Percentiles rank a stretch among this genome's conserved stretches.
phyloP scores from a whole-genome alignment of 257 asterid species.

The Eustoma russellianum region DNA sequence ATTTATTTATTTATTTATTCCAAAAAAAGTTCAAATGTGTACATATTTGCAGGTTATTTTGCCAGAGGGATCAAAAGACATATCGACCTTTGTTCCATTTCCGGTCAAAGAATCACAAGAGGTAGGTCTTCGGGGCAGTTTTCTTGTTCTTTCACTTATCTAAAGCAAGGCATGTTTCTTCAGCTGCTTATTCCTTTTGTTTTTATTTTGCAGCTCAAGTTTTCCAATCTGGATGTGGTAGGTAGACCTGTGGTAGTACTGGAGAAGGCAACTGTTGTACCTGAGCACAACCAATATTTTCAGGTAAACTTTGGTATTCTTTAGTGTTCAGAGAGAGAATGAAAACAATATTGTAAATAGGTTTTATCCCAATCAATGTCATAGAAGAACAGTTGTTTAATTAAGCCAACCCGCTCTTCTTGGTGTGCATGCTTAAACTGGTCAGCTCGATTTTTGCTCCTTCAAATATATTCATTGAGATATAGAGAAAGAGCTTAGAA shows the following conservation, averaged over 20 bases:
- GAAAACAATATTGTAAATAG: too few relatives aligned
- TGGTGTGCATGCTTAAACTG: too few relatives aligned
- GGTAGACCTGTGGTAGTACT: constrained; percentile 90
- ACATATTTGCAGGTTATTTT: constrained; percentile 56
- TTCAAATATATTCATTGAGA: too few relatives aligned
- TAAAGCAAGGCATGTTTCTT: constrained; percentile 11
- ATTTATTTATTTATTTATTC: not conserved
- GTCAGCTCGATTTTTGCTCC: too few relatives aligned
- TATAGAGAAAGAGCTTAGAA: too few relatives aligned
- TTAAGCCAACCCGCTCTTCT: too few relatives aligned
- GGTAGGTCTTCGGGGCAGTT: constrained; percentile 31
- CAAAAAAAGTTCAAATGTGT: not conserved
- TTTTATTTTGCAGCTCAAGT: constrained; percentile 46
- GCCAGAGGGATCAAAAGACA: constrained; percentile 87
- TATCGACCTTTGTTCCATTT: constrained; percentile 60
- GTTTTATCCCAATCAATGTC: too few relatives aligned
- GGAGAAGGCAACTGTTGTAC: constrained; percentile 74
- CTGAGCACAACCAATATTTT: constrained; percentile 84
- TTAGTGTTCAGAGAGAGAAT: not conserved
- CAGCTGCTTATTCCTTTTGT: constrained; percentile 22
- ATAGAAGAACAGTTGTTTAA: too few relatives aligned
- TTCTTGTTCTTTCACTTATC: constrained; percentile 4
- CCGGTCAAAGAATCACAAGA: constrained; percentile 56
- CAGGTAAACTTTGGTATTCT: constrained; percentile 49
- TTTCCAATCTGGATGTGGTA: constrained; percentile 82